These are phyloP conservation scores for Termitomyces sp. DNA, from an alignment of 768 basidiomycete species.

Conservation along the genomic window DNA sequence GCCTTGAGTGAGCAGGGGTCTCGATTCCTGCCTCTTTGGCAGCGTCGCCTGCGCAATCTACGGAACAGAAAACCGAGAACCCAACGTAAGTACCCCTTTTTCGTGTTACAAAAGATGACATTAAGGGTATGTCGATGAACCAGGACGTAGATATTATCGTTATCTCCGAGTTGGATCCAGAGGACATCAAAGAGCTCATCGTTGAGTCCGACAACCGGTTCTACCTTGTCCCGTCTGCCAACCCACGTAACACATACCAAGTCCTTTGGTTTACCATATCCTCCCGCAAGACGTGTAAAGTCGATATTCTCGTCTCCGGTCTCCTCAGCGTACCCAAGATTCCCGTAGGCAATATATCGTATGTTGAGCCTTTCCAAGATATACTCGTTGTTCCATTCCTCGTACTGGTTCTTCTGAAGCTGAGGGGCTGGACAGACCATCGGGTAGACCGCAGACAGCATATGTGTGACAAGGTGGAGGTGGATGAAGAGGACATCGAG, in stretches of 20 bases:
- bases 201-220: conserved; percentile 24
- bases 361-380: conserved; percentile 14
- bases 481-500: conserved; percentile 35
- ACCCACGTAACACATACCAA: conserved; percentile 32
- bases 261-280: conserved; percentile 33
- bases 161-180: conserved; percentile 25
- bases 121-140: background rate
- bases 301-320: conserved; percentile 32
- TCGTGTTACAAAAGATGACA: background rate
- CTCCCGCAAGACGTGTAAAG: conserved; percentile 24
- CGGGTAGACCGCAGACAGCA: conserved; percentile 21
- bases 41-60: conserved; percentile 33
- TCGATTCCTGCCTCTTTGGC: conserved; percentile 32
- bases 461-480: conserved; percentile 29
- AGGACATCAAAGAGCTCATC: conserved; percentile 35
- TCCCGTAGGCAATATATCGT: conserved; percentile 16
- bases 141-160: conserved; percentile 46
- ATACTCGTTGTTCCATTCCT: conserved; percentile 34
- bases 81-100: conserved; percentile 23
- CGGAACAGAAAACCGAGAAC: conserved; percentile 27
- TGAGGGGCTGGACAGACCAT: conserved; percentile 39
- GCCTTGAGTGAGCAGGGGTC: conserved; percentile 18
- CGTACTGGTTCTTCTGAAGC: conserved; percentile 32
- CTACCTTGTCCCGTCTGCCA: conserved; percentile 29
- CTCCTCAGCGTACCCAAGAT: conserved; percentile 30